These are phyloP conservation scores for Globisporangium apiculatum DNA, from an alignment of 352 stramenopile genomes.

Conservation along the genomic window DNA sequence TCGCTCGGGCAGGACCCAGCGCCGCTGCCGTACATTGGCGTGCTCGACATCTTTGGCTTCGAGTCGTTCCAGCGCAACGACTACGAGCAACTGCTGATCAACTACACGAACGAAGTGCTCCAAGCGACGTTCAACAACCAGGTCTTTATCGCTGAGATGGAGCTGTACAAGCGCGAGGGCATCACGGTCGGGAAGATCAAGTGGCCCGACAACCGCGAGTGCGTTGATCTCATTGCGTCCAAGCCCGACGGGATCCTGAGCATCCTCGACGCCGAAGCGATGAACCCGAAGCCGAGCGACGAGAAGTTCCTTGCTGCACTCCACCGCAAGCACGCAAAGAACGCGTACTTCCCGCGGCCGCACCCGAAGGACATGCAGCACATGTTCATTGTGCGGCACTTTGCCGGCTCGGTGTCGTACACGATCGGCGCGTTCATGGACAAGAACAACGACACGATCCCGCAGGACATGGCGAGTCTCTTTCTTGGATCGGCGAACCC, in stretches of 20 bases:
- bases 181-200: conserved; percentile 87
- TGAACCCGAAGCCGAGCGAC: conserved; percentile 87
- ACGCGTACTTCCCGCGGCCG: conserved; percentile 78
- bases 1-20: conserved; percentile 75
- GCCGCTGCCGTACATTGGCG: conserved; percentile 83
- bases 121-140: conserved; percentile 88
- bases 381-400: conserved; percentile 89
- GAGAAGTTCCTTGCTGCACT: conserved; percentile 81
- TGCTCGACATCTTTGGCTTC: conserved; percentile 91
- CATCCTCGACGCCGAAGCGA: conserved; percentile 82
- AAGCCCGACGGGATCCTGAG: conserved; percentile 78
- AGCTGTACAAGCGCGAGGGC: conserved; percentile 87
- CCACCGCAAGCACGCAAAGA: conserved; percentile 80
- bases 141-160: conserved; percentile 87
- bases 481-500: conserved; percentile 67
- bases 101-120: conserved; percentile 87
- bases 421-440: conserved; percentile 87
- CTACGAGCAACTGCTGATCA: conserved; percentile 88
- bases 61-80: conserved; percentile 89
- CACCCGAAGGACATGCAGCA: conserved; percentile 88
- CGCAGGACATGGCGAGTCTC: conserved; percentile 74
- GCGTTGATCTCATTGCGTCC: conserved; percentile 83
- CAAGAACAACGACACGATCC: conserved; percentile 90
- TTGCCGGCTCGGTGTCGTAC: conserved; percentile 86
- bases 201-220: conserved; percentile 90